Conservation (phyloP, 2,329 filamentous ascomycete species). For the Scedosporium aurantiacum region DNA sequence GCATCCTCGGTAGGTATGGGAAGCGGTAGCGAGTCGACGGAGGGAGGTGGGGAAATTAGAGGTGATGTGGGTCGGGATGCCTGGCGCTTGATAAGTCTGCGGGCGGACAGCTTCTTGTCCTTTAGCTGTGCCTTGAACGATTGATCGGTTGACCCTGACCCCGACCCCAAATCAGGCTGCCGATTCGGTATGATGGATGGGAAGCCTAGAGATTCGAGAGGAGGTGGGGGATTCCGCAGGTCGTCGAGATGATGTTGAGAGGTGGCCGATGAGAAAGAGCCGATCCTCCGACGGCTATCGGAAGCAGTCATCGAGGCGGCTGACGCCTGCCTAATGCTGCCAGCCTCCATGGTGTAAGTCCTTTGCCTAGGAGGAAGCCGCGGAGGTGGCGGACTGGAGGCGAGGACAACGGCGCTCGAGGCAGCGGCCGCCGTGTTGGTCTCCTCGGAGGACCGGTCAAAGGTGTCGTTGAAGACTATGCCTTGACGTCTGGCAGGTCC, state of each 20-base stretch:
- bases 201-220: constrained; percentile 31
- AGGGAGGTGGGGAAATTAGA: constrained; percentile 39
- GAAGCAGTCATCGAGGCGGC: constrained; percentile 21
- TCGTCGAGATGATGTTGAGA: constrained; percentile 43
- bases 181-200: constrained; percentile 23
- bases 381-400: constrained; percentile 25
- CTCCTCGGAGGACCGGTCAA: constrained; percentile 38
- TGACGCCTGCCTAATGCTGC: constrained; percentile 36
- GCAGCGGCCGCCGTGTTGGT: background rate
- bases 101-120: constrained; percentile 36
- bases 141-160: constrained; percentile 11
- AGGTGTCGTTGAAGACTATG: constrained; percentile 48
- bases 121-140: constrained; percentile 6
- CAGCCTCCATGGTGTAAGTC: constrained; percentile 45
- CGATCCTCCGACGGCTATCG: constrained; percentile 52
- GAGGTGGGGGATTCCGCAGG: constrained; percentile 27
- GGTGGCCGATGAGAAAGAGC: constrained; percentile 55
- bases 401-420: constrained; percentile 13
- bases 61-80: constrained; percentile 49
- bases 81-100: constrained; percentile 44
- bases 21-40: constrained; percentile 47
- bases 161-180: constrained; percentile 10
- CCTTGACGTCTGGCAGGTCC: constrained; percentile 41
- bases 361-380: constrained; percentile 27
- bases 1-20: constrained; percentile 56